Evolutionary conservation across 805 yeast species (phyloP).

Genomic region (Candida chilensis): DNA sequence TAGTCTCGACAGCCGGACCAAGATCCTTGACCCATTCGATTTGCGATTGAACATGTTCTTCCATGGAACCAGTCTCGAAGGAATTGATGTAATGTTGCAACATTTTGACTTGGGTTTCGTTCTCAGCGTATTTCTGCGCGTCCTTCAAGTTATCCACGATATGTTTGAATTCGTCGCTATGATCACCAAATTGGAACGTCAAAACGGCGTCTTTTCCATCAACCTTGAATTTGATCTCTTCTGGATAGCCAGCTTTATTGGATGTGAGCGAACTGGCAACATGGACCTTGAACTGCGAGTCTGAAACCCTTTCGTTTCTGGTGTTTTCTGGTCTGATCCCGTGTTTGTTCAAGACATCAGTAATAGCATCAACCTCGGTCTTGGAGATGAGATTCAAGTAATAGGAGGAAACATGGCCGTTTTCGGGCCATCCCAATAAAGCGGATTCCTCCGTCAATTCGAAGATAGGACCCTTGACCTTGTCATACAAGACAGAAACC

Average conservation of each 20-base stretch:
- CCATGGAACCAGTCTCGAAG: constrained; percentile 74
- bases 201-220: constrained; percentile 32
- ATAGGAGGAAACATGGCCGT: constrained; percentile 70
- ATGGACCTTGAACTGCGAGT: constrained; percentile 41
- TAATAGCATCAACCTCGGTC: constrained; percentile 57
- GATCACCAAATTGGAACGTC: constrained; percentile 70
- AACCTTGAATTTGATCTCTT: constrained; percentile 20
- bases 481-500: constrained; percentile 23
- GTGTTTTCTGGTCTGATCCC: constrained; percentile 76
- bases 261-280: constrained; percentile 57
- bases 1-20: constrained; percentile 38
- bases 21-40: constrained; percentile 80
- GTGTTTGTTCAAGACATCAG: constrained; percentile 50
- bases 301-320: constrained; percentile 50
- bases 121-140: constrained; percentile 61
- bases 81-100: constrained; percentile 57
- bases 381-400: constrained; percentile 50
- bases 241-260: constrained; percentile 47
- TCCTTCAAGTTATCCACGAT: constrained; percentile 46
- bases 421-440: constrained; percentile 70
- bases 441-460: constrained; percentile 35
- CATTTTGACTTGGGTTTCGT: constrained; percentile 63
- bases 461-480: constrained; percentile 42
- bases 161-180: constrained; percentile 49
- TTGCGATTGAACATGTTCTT: constrained; percentile 79